Conservation (phyloP, 2,329 filamentous ascomycete genomes). For the Fusarium floridanum region DNA sequence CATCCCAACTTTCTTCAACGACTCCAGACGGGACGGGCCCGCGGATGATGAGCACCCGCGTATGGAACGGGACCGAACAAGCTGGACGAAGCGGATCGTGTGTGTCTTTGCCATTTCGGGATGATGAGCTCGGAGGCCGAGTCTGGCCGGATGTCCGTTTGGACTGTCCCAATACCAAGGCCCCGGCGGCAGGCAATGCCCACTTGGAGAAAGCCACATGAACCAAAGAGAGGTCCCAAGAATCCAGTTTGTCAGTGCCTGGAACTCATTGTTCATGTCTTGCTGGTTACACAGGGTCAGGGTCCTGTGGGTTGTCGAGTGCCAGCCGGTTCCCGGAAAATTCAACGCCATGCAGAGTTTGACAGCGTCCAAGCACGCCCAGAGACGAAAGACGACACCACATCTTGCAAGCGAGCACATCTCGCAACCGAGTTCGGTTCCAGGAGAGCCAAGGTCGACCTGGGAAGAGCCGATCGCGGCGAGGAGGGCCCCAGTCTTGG, state of each 20-base stretch:
- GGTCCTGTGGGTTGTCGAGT: not conserved
- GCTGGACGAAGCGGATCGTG: not conserved
- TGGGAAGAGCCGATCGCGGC: not conserved
- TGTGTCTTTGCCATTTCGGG: not conserved
- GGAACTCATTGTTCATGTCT: not conserved
- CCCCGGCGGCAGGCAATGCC: slow-evolving; percentile 3
- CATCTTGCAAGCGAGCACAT: not conserved
- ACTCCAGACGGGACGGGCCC: not conserved
- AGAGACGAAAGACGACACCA: not conserved
- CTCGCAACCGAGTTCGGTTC: slow-evolving; percentile 1
- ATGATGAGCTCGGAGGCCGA: not conserved
- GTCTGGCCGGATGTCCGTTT: not conserved
- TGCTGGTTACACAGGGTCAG: not conserved
- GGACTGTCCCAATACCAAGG: slow-evolving; percentile 1
- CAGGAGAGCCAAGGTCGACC: not conserved
- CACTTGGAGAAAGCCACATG: slow-evolving; percentile 8
- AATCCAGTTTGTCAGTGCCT: not conserved
- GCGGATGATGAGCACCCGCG: not conserved
- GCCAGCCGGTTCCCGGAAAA: not conserved
- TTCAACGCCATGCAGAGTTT: not conserved
- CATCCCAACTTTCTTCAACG: not conserved
- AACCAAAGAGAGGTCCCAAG: not conserved
- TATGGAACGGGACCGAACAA: not conserved
- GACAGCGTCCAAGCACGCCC: slow-evolving; percentile 1
- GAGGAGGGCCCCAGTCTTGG: not conserved